Percentiles rank a stretch among this genome's conserved stretches.
These are phyloP conservation scores for Atractiella rhizophila DNA, from an alignment of 768 basidiomycete species.

Conservation along the genomic window DNA sequence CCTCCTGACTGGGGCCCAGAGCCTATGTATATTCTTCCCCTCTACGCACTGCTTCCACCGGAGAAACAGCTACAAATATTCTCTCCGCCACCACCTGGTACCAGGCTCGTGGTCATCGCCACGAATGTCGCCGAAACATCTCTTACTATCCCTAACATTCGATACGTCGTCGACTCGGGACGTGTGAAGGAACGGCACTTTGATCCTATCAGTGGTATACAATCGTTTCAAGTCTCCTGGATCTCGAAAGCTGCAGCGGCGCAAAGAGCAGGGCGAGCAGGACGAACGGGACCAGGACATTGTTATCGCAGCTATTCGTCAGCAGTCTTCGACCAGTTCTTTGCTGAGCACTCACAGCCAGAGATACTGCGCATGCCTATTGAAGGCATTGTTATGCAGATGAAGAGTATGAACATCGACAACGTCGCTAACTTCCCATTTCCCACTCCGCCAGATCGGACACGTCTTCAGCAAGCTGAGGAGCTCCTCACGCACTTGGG, in stretches of 20 bases:
- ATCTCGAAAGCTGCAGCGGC: slow-evolving; percentile 81
- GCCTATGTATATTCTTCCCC: slow-evolving; percentile 78
- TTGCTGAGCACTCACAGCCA: slow-evolving; percentile 59
- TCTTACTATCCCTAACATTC: slow-evolving; percentile 57
- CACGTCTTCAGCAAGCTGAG: slow-evolving; percentile 53
- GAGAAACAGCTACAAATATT: slow-evolving; percentile 93
- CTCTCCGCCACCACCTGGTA: slow-evolving; percentile 47
- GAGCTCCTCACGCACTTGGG: slow-evolving; percentile 53
- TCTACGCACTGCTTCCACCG: slow-evolving; percentile 74
- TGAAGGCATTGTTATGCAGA: slow-evolving; percentile 84
- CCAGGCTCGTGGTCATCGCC: slow-evolving; percentile 66
- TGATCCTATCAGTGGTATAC: slow-evolving; percentile 54
- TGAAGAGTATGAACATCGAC: slow-evolving; percentile 99
- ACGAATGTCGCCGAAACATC: slow-evolving; percentile 75
- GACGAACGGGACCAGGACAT: slow-evolving; percentile 91
- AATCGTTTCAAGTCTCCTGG: slow-evolving; percentile 80
- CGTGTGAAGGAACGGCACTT: slow-evolving; percentile 86
- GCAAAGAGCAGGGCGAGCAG: slow-evolving; percentile 85
- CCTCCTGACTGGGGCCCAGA: slow-evolving; percentile 25
- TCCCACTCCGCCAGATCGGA: slow-evolving; percentile 74
- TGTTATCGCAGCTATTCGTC: slow-evolving; percentile 94
- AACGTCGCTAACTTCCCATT: slow-evolving; percentile 92
- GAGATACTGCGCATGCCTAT: slow-evolving; percentile 90
- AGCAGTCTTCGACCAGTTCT: slow-evolving; percentile 76
- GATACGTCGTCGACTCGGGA: slow-evolving; percentile 92